Evolutionary conservation across 257 asterid species (phyloP), one percentile per base, ranked within the genome.

Genomic region (Ehretia macrophylla): DNA sequence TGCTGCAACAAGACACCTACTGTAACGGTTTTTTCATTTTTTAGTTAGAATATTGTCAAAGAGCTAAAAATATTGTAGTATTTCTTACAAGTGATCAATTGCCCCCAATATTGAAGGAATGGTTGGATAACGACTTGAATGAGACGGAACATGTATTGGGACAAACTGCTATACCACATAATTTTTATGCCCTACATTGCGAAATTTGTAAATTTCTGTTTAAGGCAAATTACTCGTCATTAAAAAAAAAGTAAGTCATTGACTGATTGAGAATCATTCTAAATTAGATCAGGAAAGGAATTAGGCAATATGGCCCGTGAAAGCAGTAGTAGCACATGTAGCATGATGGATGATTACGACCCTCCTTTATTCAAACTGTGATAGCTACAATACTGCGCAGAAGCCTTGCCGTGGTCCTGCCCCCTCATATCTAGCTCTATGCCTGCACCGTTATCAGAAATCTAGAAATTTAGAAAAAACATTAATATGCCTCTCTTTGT

Each of bases 281-380:
- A 10, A 42, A 14, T 42, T 42, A 42, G 8, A 42, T 42, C 1
- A 10, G 16, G 47, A 10, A 27, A 27, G 47, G 16, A 14, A 42
- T 42, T 10, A 10, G 47, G 47, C 12, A 10, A 42, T 27, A 6
- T 42, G 47, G 16, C 3, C 5, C 47, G 47, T 42, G 47, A 42
- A 42, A 42, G 47, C 3, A 42, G 4, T 10, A 42, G 16, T 42
- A 11, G 47, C 47, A 42, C 47, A 42, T 42, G 47, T 42, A 42
- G 47, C 14, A 10, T 42, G 47, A n/a, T 50, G 23, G 44, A 32
- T 42, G 53, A 23, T 47, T 8, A 60, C 46, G 49, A 45, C 56
- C 23, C 17, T 39, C 23, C 17, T 39, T 62, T 60, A 56, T 68
- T 59, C 69, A 77, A 80, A 72, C 40, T 75, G 64, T 63, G 86